phyloP scores from a whole-genome alignment of 2,329 filamentous ascomycete genomes.

The Lachnellula willkommii region DNA sequence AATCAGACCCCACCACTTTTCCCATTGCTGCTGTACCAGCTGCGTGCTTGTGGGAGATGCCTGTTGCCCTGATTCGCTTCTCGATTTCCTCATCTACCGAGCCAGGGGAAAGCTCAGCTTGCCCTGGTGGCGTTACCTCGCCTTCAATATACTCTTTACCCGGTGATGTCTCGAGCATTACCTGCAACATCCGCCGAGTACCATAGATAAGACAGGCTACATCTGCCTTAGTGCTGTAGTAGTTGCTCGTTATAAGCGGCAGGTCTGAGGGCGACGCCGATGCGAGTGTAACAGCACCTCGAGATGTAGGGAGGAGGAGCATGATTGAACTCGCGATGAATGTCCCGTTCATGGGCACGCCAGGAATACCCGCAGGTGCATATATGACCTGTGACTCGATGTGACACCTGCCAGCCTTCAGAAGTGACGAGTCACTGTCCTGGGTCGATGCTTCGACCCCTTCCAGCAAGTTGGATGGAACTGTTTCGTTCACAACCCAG shows the following conservation, averaged over 20 bases:
- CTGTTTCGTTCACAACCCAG: conserved; percentile 4
- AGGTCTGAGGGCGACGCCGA: not conserved
- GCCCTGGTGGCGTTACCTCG: conserved; percentile 4
- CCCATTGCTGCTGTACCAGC: conserved; percentile 21
- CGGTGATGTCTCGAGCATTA: conserved; percentile 4
- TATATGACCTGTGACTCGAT: not conserved
- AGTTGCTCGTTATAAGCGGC: conserved; percentile 7
- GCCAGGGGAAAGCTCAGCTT: not conserved
- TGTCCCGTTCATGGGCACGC: conserved; percentile 6
- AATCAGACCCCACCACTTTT: conserved; percentile 41
- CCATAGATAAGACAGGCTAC: not conserved
- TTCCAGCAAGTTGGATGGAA: not conserved
- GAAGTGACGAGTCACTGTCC: not conserved
- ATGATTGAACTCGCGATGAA: conserved; percentile 4
- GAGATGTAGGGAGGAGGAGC: conserved; percentile 10
- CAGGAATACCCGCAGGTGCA: conserved; percentile 1
- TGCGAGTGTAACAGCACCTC: conserved; percentile 8
- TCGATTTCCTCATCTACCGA: conserved; percentile 11
- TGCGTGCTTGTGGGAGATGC: not conserved
- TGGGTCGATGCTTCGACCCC: not conserved
- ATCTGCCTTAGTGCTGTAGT: conserved; percentile 3
- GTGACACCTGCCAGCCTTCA: not conserved
- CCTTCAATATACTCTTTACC: conserved; percentile 1
- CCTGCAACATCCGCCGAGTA: not conserved
- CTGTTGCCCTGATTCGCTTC: not conserved